A percentile compares a stretch with the other conserved stretches of the same genome.
These are phyloP conservation scores for Aureobasidium mangrovei DNA, from an alignment of 2,329 filamentous ascomycete genomes.

Conservation along the genomic window DNA sequence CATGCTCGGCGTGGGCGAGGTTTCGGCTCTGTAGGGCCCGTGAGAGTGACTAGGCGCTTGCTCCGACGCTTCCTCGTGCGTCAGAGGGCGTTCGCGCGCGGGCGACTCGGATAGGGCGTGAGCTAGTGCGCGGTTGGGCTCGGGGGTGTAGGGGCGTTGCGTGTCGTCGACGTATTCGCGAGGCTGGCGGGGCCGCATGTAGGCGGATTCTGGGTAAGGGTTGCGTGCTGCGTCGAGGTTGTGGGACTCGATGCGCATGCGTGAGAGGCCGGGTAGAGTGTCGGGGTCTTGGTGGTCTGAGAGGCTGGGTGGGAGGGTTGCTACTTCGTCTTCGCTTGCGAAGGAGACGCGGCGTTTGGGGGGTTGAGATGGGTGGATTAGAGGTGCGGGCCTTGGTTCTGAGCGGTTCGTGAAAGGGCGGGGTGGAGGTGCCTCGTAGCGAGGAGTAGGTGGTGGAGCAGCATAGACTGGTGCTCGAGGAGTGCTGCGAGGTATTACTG, in stretches of 20 bases:
- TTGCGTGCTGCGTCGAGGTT: background rate
- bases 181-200: background rate
- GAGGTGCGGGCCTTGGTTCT: too few relatives aligned
- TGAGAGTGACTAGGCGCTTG: background rate
- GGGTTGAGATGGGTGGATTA: background rate
- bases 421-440: background rate
- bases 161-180: background rate
- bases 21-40: conserved; percentile 10
- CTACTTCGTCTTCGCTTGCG: background rate
- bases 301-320: background rate
- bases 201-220: background rate
- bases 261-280: conserved; percentile 1
- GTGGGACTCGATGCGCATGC: background rate
- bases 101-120: conserved; percentile 10
- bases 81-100: conserved; percentile 6
- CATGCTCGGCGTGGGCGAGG: conserved; percentile 8
- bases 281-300: background rate
- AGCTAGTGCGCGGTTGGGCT: background rate
- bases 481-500: too few relatives aligned
- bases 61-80: background rate
- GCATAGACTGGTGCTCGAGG: too few relatives aligned
- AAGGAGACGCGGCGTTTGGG: background rate
- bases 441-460: background rate
- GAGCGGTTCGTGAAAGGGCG: background rate
- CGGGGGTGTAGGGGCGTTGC: background rate